Base-by-base conservation (phyloP, 1,284 basidiomycete genomes). In the Gymnopus androsaceus region DNA sequence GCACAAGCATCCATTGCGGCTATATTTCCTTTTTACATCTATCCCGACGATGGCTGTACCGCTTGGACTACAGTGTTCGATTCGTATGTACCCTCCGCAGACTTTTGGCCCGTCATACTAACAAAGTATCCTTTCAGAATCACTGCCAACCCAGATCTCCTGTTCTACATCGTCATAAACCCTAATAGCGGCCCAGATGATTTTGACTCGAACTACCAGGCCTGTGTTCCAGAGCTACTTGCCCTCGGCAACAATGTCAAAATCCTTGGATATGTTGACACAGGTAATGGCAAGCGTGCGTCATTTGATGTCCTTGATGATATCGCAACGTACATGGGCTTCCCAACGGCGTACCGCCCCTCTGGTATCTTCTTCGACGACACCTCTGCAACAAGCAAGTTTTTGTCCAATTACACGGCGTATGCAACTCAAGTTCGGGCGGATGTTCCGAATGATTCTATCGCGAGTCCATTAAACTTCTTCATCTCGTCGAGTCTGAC, bases 361-460 rank as follows among this genome's bases (percentile, higher is more conserved):
- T 61, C 66, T 27, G 74, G 74, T 2, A 73, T 76, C 31, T 75
- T 75, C 59, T 74, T 75, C 61, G 73, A 76, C 55, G 67, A 76
- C 53, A 67, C 63, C 0, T 57, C 60, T 15, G 51, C 45, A 5
- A 45, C 56, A 8, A 41, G 25, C 3, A 60, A 38, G 4, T 37
- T 61, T 50, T 46, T 67, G 0, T 17, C 54, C 17, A 56, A 54
- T 25, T 67, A 67, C 51, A 37, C 47, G 34, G 48, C 38, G 15
- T 65, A 62, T 27, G 58, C 61, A 4, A 15, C 36, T 15, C 36
- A n/a, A n/a, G n/a, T n/a, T n/a, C n/a, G n/a, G n/a, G n/a, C n/a
- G n/a, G n/a, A n/a, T n/a, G n/a, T n/a, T n/a, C n/a, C n/a, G n/a
- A n/a, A n/a, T n/a, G n/a, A n/a, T n/a, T n/a, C n/a, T n/a, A n/a